phyloP scores from a whole-genome alignment of 2,329 filamentous ascomycete species.

The Decorospora gaudefroyi region DNA sequence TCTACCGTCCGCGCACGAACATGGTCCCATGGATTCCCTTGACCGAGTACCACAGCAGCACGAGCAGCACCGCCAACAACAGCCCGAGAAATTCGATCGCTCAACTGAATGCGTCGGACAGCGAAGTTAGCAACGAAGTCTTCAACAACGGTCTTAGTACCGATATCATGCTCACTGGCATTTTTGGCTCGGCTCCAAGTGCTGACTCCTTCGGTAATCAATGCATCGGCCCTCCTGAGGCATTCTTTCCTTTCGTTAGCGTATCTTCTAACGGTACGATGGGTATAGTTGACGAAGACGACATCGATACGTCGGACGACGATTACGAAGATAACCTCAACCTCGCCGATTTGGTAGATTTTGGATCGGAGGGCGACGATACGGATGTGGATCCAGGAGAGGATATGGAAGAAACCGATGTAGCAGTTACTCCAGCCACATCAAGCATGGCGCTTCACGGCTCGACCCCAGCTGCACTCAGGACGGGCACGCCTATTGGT shows the following conservation, averaged over 20 bases:
- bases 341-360: constrained; percentile 48
- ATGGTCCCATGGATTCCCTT: constrained; percentile 36
- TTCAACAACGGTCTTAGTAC: constrained; percentile 50
- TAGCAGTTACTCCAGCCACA: constrained; percentile 44
- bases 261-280: constrained; percentile 61
- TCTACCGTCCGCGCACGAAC: constrained; percentile 47
- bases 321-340: constrained; percentile 59
- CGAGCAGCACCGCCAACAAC: constrained; percentile 48
- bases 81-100: constrained; percentile 46
- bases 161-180: constrained; percentile 78
- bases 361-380: constrained; percentile 42
- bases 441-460: constrained; percentile 36
- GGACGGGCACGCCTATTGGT: constrained; percentile 28
- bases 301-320: constrained; percentile 61
- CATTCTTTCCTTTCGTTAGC: constrained; percentile 71
- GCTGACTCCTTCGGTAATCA: constrained; percentile 60
- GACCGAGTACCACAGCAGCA: constrained; percentile 45
- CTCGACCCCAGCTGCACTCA: constrained; percentile 39
- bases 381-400: constrained; percentile 44
- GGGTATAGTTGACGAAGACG: constrained; percentile 59
- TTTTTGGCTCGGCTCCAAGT: constrained; percentile 55
- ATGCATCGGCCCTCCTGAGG: constrained; percentile 72
- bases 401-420: constrained; percentile 41
- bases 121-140: constrained; percentile 46
- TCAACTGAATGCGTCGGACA: constrained; percentile 46